A percentile compares a stretch with the other conserved stretches of the same genome.
Evolutionary conservation across 2,329 filamentous ascomycete genomes (phyloP).

Genomic region (Diaporthe eres): DNA sequence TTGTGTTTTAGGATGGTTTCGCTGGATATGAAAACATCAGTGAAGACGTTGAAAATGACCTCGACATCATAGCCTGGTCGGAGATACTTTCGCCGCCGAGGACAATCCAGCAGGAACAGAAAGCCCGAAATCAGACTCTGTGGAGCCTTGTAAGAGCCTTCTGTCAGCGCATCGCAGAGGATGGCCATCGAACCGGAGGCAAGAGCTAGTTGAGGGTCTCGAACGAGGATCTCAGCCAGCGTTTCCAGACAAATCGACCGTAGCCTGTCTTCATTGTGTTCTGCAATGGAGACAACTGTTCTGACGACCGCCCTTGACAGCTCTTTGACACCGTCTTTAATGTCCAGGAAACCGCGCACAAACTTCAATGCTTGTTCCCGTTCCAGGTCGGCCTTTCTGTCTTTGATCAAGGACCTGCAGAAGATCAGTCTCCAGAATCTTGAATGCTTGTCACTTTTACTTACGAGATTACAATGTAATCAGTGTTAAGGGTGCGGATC

Average conservation of each 20-base stretch:
- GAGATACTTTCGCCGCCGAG: conserved; percentile 84
- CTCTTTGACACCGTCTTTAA: conserved; percentile 91
- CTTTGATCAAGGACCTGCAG: conserved; percentile 85
- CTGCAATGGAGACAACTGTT: conserved; percentile 91
- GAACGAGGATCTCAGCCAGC: conserved; percentile 89
- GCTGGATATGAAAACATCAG: conserved; percentile 78
- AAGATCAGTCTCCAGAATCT: conserved; percentile 33
- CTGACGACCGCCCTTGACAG: conserved; percentile 89
- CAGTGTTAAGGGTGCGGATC: conserved; percentile 89
- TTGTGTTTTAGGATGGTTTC: conserved; percentile 83
- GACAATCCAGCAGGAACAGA: conserved; percentile 89
- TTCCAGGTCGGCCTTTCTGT: conserved; percentile 96
- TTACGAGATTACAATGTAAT: conserved; percentile 87
- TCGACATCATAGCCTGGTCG: conserved; percentile 91
- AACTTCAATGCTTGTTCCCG: conserved; percentile 98
- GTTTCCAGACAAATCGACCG: conserved; percentile 94
- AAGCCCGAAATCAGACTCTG: conserved; percentile 92
- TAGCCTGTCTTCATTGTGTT: conserved; percentile 86
- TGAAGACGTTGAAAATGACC: conserved; percentile 91
- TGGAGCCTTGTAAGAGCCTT: conserved; percentile 92
- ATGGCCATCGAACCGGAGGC: conserved; percentile 87
- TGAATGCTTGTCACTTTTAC: conserved; percentile 41
- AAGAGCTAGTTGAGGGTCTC: conserved; percentile 85
- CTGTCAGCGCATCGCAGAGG: conserved; percentile 91
- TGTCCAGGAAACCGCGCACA: conserved; percentile 92